A percentile compares a stretch with the other conserved stretches of the same genome.
These are phyloP conservation scores for Exobasidium rhododendri DNA, from an alignment of 1,284 basidiomycete species.

Conservation along the genomic window DNA sequence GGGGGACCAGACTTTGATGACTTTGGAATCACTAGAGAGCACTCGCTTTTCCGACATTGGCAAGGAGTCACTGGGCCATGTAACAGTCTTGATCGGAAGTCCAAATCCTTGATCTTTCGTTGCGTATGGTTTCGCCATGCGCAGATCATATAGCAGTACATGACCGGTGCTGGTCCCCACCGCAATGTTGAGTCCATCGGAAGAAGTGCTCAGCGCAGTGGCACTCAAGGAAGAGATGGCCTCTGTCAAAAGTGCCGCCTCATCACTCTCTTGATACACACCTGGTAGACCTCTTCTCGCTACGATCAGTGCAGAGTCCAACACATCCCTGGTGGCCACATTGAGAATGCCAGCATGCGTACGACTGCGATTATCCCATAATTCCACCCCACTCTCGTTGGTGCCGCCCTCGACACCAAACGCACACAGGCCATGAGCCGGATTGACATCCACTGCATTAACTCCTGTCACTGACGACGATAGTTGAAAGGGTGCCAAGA, in stretches of 20 bases:
- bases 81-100: conserved; percentile 77
- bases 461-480: conserved; percentile 66
- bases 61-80: conserved; percentile 73
- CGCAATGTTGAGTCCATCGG: conserved; percentile 87
- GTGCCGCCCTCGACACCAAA: conserved; percentile 70
- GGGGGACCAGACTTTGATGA: conserved; percentile 64
- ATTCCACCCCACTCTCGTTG: conserved; percentile 74
- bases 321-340: conserved; percentile 63
- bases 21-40: conserved; percentile 49
- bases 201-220: conserved; percentile 69
- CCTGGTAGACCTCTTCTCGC: conserved; percentile 54
- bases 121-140: conserved; percentile 76
- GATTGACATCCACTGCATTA: conserved; percentile 88
- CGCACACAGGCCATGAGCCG: conserved; percentile 82
- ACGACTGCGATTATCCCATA: conserved; percentile 93
- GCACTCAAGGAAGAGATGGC: conserved; percentile 63
- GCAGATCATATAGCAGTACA: conserved; percentile 89
- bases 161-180: conserved; percentile 93
- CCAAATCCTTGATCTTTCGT: conserved; percentile 97
- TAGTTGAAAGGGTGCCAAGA: conserved; percentile 58
- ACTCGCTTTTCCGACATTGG: conserved; percentile 42
- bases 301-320: conserved; percentile 50
- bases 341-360: conserved; percentile 69
- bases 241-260: conserved; percentile 46
- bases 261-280: conserved; percentile 28